Base-by-base conservation (phyloP, 2,329 filamentous ascomycete species). In the Alternaria panax region DNA sequence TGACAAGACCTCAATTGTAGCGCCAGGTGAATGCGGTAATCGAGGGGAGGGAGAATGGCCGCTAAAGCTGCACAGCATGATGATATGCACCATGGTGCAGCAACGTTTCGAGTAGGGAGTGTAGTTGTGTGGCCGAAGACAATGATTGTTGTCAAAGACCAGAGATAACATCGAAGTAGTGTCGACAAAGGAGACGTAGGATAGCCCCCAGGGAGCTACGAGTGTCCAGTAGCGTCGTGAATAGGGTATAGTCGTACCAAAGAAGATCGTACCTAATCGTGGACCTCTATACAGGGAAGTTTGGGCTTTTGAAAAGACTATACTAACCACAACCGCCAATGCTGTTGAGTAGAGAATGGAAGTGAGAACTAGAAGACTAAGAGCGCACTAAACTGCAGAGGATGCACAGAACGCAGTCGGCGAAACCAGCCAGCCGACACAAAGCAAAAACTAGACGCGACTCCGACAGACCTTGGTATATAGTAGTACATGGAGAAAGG, bases 401-500 rank as follows among this genome's bases (percentile, higher is more conserved):
- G 51, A 52, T 60, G 51, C 52, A 60, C 53, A 60, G 52, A 64
- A 66, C 28, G 45, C 59, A 62, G 57, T 63, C 67, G 65, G 69
- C 65, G 59, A 68, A 63, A 63, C 68, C 67, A 66, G 66, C 71
- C 67, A 48, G 68, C 65, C 70, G 68, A 69, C 62, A 66, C 64
- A 59, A 64, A 65, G 60, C 56, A 59, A 59, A 64, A 64, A 64
- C 57, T 64, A 71, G 66, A 71, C 67, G 63, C 62, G 67, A 57
- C 43, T 61, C 59, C 58, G 55, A 61, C 55, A 70, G 68, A 70
- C 73, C 73, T 71, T 71, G 73, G 60, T 67, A 76, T 76, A 75
- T 75, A 77, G 67, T 77, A 77, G 67, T 77, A 77, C 75, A 77
- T 63, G 71, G 68, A 67, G 63, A 62, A 72, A 64, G 65, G 74